A percentile compares a stretch with the other conserved stretches of the same genome.
Evolutionary conservation across 139 green algal species (phyloP).

Genomic region (Parachlorella kessleri): DNA sequence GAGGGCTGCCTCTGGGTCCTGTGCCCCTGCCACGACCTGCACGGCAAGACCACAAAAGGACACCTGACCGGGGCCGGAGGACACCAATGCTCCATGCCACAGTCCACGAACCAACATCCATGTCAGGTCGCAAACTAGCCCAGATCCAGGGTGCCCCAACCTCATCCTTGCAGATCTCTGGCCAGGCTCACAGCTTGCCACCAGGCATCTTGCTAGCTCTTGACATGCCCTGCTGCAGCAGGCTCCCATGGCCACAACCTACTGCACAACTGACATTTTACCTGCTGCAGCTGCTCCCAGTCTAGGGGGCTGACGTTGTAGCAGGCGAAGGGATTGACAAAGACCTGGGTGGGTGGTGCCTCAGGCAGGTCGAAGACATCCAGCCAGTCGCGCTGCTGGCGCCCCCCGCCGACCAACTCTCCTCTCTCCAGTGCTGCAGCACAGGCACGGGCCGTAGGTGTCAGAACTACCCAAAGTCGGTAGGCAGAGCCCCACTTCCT

Average conservation of each 20-base stretch:
- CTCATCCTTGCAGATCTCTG: too few relatives aligned
- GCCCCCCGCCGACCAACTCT: neutral
- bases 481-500: neutral
- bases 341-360: slow-evolving; percentile 37
- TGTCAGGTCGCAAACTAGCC: too few relatives aligned
- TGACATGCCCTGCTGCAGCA: too few relatives aligned
- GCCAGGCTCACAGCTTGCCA: too few relatives aligned
- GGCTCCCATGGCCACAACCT: too few relatives aligned
- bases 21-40: neutral
- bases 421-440: slow-evolving; percentile 1
- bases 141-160: too few relatives aligned
- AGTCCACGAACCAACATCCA: too few relatives aligned
- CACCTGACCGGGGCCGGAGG: too few relatives aligned
- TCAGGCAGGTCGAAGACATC: slow-evolving; percentile 51
- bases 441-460: neutral
- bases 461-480: neutral
- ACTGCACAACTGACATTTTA: too few relatives aligned
- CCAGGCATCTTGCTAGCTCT: too few relatives aligned
- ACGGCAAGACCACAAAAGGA: too few relatives aligned
- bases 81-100: too few relatives aligned
- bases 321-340: slow-evolving; percentile 64
- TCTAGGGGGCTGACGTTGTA: slow-evolving; percentile 42
- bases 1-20: slow-evolving; percentile 1
- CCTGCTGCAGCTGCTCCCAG: slow-evolving; percentile 49
- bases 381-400: slow-evolving; percentile 19